Evolutionary conservation across 1,139 yeast species (phyloP).

Genomic region (Zygoascus hellenicus): DNA sequence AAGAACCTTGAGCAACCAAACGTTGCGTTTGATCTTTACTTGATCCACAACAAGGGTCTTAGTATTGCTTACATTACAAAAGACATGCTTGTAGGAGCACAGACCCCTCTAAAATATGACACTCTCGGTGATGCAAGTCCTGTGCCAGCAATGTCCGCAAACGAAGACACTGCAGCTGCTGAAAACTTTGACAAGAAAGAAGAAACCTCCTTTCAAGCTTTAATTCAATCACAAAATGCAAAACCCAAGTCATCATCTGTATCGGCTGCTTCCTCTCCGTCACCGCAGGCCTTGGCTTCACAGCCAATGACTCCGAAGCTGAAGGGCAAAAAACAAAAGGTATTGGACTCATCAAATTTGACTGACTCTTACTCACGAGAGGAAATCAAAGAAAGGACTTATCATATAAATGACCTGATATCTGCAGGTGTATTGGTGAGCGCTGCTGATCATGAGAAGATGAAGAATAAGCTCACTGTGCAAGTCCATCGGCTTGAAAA

Average conservation of each 20-base stretch:
- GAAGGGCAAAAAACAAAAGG: no score
- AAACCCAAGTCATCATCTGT: no score
- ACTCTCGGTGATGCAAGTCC: neutral
- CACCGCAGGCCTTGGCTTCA: no score
- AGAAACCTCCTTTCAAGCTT: no score
- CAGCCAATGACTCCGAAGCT: no score
- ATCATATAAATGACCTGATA: constrained; percentile 14
- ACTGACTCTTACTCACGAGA: constrained; percentile 16
- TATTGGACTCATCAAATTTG: neutral
- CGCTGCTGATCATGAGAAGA: constrained; percentile 13
- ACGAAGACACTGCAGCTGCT: no score
- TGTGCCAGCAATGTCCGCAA: no score
- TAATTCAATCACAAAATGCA: no score
- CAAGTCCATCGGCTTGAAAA: constrained; percentile 14
- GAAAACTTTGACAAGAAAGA: no score
- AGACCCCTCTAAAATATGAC: neutral
- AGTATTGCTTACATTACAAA: constrained; percentile 16
- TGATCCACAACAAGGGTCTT: constrained; percentile 22
- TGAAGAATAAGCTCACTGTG: constrained; percentile 9
- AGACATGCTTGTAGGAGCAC: neutral
- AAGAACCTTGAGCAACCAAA: constrained; percentile 16
- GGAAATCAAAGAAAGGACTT: constrained; percentile 15
- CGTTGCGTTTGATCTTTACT: constrained; percentile 20
- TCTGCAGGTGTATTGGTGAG: constrained; percentile 21
- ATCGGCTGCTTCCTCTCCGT: no score